Base-by-base conservation (phyloP, 2,329 filamentous ascomycete species). In the Scedosporium minutisporum region DNA sequence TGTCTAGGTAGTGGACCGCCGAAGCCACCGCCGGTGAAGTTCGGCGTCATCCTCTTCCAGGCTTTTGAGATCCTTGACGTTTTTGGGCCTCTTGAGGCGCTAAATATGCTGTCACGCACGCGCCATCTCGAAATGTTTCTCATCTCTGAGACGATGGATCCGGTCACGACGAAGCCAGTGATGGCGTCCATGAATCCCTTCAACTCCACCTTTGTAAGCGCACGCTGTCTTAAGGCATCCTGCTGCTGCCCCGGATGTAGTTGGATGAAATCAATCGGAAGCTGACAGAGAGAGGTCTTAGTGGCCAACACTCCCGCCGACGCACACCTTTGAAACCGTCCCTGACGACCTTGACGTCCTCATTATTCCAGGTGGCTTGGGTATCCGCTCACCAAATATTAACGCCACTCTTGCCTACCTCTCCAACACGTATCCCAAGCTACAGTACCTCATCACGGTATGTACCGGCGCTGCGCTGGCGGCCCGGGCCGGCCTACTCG, bases 401-500 rank as follows among this genome's bases (percentile, higher is more conserved):
- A 72, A 77, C 1, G 86, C 71, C 63, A 48, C 62, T n/a, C n/a
- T 29, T 21, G 27, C 65, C 51, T 69, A 80, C 67, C 71, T 86
- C 51, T 67, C 69, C 0, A 70, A 71, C 1, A 68, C 71, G n/a
- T 82, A 77, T 67, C 78, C 80, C 0, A 71, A 71, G 3, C 69
- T 87, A 25, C 73, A 80, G 65, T 82, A 83, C 65, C 68, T 88
- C 12, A 75, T 90, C 53, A 87, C 86, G 0, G 79, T 90, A 1
- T 90, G 88, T 71, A 90, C 86, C 1, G 87, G 87, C 0, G 77
- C 83, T 4, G 80, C 80, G 2, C 71, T 88, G 4, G 77, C 83
- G 0, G 87, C 87, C 0, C 73, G 76, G 53, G 76, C 85, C 0
- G 87, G 87, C 0, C 71, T 88, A 1, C 70, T 91, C 33, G 79